phyloP scores from a whole-genome alignment of 768 basidiomycete genomes.

The Psilocybe tampanensis region DNA sequence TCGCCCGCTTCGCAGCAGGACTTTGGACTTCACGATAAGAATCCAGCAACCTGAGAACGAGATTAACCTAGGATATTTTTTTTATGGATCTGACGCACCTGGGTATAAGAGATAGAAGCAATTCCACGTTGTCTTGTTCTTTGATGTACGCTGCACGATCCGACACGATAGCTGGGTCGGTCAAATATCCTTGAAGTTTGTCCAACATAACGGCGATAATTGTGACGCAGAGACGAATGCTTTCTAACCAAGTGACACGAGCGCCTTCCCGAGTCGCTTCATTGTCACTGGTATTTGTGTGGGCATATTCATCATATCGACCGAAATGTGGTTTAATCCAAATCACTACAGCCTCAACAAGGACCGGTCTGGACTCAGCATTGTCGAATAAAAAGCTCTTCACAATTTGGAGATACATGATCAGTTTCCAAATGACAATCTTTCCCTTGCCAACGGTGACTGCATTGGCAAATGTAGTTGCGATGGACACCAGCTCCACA shows the following conservation, averaged over 20 bases:
- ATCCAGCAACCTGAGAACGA: conserved; percentile 68
- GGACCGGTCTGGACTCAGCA: conserved; percentile 69
- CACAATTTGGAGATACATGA: conserved; percentile 92
- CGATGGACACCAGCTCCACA: conserved; percentile 84
- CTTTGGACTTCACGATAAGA: conserved; percentile 85
- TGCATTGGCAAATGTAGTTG: conserved; percentile 86
- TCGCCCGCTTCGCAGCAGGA: conserved; percentile 62
- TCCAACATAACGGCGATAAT: conserved; percentile 90
- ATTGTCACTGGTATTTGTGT: conserved; percentile 63
- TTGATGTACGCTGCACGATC: conserved; percentile 66
- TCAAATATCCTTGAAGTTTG: conserved; percentile 80
- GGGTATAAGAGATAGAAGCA: conserved; percentile 79
- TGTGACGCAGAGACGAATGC: conserved; percentile 85
- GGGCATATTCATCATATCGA: conserved; percentile 80
- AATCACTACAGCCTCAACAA: conserved; percentile 85
- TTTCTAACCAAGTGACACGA: conserved; percentile 89
- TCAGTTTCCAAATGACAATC: conserved; percentile 90
- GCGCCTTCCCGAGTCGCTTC: conserved; percentile 70
- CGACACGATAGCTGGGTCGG: conserved; percentile 60
- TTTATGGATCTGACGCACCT: conserved; percentile 46
- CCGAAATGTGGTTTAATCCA: conserved; percentile 98
- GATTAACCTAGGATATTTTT: background rate
- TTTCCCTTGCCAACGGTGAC: conserved; percentile 79
- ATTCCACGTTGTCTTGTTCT: conserved; percentile 93
- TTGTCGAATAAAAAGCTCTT: conserved; percentile 88